Evolutionary conservation across 805 yeast species (phyloP).

Genomic region (Lipomyces chichibuensis): DNA sequence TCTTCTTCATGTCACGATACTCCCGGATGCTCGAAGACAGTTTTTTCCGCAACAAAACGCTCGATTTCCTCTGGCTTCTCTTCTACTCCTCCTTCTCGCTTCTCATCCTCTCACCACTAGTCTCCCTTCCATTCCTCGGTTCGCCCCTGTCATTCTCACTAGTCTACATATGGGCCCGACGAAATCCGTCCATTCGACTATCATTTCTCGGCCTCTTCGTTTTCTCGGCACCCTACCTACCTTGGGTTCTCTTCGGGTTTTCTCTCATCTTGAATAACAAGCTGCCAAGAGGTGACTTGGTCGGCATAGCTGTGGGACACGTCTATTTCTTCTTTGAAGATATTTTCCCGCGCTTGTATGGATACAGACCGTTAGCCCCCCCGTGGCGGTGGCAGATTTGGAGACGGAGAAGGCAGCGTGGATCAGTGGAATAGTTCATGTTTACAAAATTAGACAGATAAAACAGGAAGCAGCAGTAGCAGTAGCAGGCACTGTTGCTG

Average conservation of each 20-base stretch:
- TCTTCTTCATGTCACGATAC: conserved; percentile 47
- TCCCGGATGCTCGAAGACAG: conserved; percentile 49
- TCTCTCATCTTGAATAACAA: conserved; percentile 37
- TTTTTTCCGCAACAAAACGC: conserved; percentile 40
- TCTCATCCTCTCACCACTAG: conserved; percentile 43
- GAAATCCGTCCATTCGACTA: conserved; percentile 49
- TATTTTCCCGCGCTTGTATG: conserved; percentile 48
- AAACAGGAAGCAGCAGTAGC: not conserved
- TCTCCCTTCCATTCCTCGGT: conserved; percentile 47
- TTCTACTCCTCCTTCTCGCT: conserved; percentile 42
- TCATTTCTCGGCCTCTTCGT: conserved; percentile 49
- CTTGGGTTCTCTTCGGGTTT: conserved; percentile 46
- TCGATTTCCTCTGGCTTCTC: conserved; percentile 50
- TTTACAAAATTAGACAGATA: not conserved
- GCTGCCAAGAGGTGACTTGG: conserved; percentile 39
- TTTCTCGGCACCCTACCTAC: conserved; percentile 52
- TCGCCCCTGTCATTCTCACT: conserved; percentile 46
- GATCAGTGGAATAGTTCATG: not conserved
- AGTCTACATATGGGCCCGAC: conserved; percentile 54
- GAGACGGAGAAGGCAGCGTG: conserved; percentile 4
- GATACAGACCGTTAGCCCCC: conserved; percentile 47
- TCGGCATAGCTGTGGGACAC: conserved; percentile 52
- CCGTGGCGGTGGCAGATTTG: conserved; percentile 46
- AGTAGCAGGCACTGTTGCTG: not conserved
- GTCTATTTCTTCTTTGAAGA: conserved; percentile 49